These are phyloP conservation scores for Fraxinus excelsior DNA, from an alignment of 257 asterid genomes.

Conservation along the genomic window DNA sequence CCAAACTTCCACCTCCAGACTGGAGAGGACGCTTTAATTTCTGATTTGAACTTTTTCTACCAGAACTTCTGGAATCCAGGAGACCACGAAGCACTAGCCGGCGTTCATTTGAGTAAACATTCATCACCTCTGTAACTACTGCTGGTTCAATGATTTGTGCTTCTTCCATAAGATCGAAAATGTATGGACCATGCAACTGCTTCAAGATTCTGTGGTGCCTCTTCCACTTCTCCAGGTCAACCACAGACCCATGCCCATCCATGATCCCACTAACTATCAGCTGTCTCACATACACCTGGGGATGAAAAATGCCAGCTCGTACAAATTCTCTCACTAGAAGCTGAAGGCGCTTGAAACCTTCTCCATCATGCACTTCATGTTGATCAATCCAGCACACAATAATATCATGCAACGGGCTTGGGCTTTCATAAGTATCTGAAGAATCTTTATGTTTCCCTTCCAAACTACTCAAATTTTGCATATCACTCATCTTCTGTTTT, in stretches of 20 bases:
- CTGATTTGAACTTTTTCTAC: conserved; percentile 38
- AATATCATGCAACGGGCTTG: conserved; percentile 87
- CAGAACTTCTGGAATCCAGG: conserved; percentile 39
- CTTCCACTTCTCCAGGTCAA: conserved; percentile 61
- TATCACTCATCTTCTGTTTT: conserved; percentile 67
- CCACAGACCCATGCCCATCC: conserved; percentile 64
- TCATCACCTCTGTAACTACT: conserved; percentile 57
- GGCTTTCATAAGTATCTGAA: conserved; percentile 65
- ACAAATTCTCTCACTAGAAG: conserved; percentile 76
- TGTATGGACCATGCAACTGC: conserved; percentile 74
- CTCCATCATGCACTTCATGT: conserved; percentile 81
- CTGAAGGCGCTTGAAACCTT: conserved; percentile 80
- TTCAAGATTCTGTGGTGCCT: conserved; percentile 88
- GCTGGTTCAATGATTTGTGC: conserved; percentile 55
- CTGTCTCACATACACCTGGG: conserved; percentile 91
- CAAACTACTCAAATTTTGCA: conserved; percentile 42
- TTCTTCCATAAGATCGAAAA: conserved; percentile 66
- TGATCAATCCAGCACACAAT: conserved; percentile 98
- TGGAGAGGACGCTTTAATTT: conserved; percentile 40
- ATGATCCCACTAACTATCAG: conserved; percentile 86
- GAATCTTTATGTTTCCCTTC: conserved; percentile 39
- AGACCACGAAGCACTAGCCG: conserved; percentile 67
- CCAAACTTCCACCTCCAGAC: conserved; percentile 48
- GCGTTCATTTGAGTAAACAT: conserved; percentile 78
- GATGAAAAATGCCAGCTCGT: conserved; percentile 75